phyloP scores from a whole-genome alignment of 176 grass and related monocot genomes.

The Tuctoria greenei region DNA sequence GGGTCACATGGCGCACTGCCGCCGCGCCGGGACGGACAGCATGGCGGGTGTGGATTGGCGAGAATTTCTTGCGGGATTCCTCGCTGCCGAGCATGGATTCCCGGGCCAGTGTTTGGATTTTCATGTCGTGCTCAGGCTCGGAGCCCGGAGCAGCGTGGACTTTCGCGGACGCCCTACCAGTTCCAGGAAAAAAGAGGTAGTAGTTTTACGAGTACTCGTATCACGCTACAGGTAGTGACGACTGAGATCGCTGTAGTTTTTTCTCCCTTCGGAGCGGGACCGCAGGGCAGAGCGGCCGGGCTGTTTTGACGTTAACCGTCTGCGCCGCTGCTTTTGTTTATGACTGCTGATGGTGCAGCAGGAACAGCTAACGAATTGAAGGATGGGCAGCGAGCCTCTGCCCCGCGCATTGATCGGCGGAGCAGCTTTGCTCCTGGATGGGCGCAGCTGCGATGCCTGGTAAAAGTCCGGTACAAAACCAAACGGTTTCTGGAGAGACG shows the following conservation, averaged over 20 bases:
- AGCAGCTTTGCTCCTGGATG: background rate
- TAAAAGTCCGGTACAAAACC: background rate
- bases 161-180: background rate
- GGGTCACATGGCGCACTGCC: conserved; percentile 35
- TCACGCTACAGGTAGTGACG: background rate
- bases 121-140: background rate
- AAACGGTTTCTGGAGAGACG: background rate
- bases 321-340: background rate
- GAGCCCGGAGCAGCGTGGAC: background rate
- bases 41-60: conserved; percentile 18
- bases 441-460: background rate
- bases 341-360: background rate
- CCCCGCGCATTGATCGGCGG: background rate
- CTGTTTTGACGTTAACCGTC: background rate
- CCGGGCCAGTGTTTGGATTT: conserved; percentile 30
- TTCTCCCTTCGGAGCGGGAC: background rate
- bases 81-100: conserved; percentile 25
- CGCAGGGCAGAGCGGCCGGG: background rate
- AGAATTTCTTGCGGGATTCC: conserved; percentile 33
- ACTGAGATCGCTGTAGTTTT: background rate
- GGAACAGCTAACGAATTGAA: conserved; percentile 20
- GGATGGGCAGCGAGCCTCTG: background rate
- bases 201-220: background rate
- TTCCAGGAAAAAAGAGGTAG: background rate
- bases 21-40: background rate